Evolutionary conservation across 169 alveolate genomes (phyloP).

Genomic region (Cryptosporidium sp.): DNA sequence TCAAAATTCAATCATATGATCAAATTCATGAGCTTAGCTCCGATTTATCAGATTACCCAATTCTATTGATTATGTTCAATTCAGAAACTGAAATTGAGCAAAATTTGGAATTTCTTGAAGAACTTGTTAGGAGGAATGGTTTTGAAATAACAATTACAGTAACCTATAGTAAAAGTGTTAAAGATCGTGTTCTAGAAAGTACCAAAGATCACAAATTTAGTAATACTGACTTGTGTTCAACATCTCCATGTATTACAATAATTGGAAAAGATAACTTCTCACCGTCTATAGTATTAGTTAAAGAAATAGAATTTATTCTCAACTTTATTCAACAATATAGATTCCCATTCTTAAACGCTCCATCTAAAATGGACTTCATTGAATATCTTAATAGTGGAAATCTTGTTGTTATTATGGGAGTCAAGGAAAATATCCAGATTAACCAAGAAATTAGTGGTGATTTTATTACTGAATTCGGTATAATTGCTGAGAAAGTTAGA

Average conservation of each 20-base stretch:
- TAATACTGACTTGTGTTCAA: neutral
- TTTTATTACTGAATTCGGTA: neutral
- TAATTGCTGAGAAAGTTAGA: conserved; percentile 40
- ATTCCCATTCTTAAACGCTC: conserved; percentile 30
- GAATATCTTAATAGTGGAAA: conserved; percentile 67
- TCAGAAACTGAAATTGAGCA: conserved; percentile 3
- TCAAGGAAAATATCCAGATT: neutral
- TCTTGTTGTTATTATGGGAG: conserved; percentile 47
- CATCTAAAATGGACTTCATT: conserved; percentile 45
- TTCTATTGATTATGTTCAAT: conserved; percentile 2
- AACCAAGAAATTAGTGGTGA: conserved; percentile 20
- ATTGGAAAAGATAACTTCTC: conserved; percentile 47
- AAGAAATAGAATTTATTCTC: conserved; percentile 10
- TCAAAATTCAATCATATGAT: neutral
- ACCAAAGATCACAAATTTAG: conserved; percentile 22
- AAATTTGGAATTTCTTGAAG: conserved; percentile 2
- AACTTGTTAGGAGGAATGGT: conserved; percentile 4
- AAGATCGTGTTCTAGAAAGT: neutral
- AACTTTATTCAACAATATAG: conserved; percentile 48
- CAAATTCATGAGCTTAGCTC: conserved; percentile 10
- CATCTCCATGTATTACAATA: conserved; percentile 32
- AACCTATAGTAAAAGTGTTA: conserved; percentile 1
- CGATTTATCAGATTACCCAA: conserved; percentile 26
- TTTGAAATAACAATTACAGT: conserved; percentile 22
- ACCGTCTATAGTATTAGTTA: conserved; percentile 5